Evolutionary conservation across 148 eudicot genomes (phyloP).

Genomic region (Oxyria digyna): DNA sequence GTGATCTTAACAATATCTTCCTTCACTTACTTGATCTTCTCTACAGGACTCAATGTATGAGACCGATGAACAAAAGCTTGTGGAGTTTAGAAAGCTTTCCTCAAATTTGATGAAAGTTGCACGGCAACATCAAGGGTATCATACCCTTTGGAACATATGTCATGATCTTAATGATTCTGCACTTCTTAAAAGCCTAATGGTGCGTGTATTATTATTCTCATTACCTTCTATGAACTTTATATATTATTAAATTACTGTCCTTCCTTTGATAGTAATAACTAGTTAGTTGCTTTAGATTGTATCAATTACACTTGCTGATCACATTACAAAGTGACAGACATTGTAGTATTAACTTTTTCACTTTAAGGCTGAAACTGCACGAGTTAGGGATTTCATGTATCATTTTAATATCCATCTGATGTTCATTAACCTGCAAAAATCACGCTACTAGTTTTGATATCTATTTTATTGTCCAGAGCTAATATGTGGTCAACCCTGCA

Average conservation of each 20-base stretch:
- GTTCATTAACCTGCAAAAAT: neutral
- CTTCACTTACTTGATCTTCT: neutral
- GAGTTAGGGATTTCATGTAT: neutral
- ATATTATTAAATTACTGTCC: neutral
- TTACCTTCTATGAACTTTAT: neutral
- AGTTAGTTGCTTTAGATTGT: neutral
- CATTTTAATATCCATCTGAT: neutral
- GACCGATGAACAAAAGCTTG: conserved; percentile 41
- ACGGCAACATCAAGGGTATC: conserved; percentile 74
- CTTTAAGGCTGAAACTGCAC: neutral
- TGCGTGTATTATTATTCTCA: conserved; percentile 15
- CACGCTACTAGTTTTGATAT: neutral
- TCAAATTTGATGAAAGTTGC: conserved; percentile 67
- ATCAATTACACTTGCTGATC: neutral
- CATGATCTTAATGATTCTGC: conserved; percentile 66
- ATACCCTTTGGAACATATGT: conserved; percentile 79
- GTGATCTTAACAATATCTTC: neutral
- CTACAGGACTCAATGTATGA: conserved; percentile 46
- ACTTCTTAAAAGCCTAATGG: conserved; percentile 81
- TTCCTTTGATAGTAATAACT: neutral
- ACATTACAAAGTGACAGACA: neutral
- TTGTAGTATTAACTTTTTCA: neutral
- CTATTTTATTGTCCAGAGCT: neutral
- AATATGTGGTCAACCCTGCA: neutral
- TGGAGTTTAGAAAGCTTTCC: conserved; percentile 40